Conservation (phyloP, 2,329 filamentous ascomycete species). For the Apiospora kogelbergensis region DNA sequence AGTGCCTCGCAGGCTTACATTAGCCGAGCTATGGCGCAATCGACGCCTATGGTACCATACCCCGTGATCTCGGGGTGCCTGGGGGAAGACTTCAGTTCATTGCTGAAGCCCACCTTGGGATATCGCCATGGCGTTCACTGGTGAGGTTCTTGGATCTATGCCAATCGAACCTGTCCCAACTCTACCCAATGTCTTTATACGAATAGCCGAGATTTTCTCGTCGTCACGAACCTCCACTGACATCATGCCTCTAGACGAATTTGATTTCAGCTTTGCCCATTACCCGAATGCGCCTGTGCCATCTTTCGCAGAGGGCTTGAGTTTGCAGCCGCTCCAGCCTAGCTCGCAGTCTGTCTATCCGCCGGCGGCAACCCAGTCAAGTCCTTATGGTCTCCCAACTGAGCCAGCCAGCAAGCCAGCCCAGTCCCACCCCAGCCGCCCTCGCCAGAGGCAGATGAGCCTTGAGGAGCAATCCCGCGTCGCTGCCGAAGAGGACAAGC, state of each 20-base stretch:
- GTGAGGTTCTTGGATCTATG: conserved; percentile 13
- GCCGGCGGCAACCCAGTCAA: conserved; percentile 37
- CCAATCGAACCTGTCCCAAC: neutral
- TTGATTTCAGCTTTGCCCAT: conserved; percentile 54
- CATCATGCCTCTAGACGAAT: conserved; percentile 57
- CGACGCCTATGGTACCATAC: conserved; percentile 58
- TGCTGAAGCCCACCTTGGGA: conserved; percentile 14
- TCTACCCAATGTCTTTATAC: neutral
- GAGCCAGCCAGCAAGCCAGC: conserved; percentile 40
- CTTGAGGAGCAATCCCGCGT: conserved; percentile 71
- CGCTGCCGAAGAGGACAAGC: conserved; percentile 86
- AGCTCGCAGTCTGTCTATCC: conserved; percentile 48
- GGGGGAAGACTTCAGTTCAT: conserved; percentile 6
- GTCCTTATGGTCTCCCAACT: conserved; percentile 31
- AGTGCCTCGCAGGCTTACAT: conserved; percentile 13
- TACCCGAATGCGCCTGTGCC: conserved; percentile 52
- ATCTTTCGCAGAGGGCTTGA: conserved; percentile 42
- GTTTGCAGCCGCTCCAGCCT: conserved; percentile 52
- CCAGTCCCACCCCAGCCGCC: conserved; percentile 32
- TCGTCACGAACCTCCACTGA: conserved; percentile 34
- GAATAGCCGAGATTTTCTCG: conserved; percentile 2
- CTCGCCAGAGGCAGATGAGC: conserved; percentile 45
- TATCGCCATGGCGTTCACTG: conserved; percentile 22
- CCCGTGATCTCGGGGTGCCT: conserved; percentile 50
- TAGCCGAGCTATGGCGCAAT: conserved; percentile 33